Percentiles rank a stretch among this genome's conserved stretches.
Evolutionary conservation across 116 monocot genomes (phyloP).

Genomic region (Papilionanthe hybrid): DNA sequence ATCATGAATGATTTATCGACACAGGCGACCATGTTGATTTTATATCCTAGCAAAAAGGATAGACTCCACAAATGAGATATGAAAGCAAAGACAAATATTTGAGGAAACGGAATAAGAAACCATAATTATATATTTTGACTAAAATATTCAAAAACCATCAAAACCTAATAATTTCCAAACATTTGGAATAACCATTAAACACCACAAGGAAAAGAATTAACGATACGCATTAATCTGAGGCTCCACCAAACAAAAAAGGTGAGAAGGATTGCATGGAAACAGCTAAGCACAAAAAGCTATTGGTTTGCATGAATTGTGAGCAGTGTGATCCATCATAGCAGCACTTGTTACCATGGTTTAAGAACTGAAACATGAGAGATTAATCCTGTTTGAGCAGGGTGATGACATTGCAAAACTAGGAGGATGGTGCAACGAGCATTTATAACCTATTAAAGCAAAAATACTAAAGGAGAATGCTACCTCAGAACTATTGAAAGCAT

Average conservation of each 20-base stretch:
- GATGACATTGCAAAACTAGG: background rate
- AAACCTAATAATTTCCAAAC: too few species aligned
- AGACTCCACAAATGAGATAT: background rate
- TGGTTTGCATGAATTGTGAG: background rate
- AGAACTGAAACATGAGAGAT: background rate
- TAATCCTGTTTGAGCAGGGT: background rate
- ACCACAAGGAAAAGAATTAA: too few species aligned
- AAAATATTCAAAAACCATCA: too few species aligned
- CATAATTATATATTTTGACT: background rate
- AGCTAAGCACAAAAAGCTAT: constrained; percentile 1
- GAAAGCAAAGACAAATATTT: background rate
- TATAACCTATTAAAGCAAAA: background rate
- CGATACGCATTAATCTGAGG: too few species aligned
- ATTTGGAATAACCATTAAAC: too few species aligned
- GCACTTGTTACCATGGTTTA: background rate
- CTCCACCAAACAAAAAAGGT: too few species aligned
- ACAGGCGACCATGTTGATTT: background rate
- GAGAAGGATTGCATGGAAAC: background rate
- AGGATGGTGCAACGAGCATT: background rate
- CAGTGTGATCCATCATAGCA: background rate
- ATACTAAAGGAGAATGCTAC: constrained; percentile 22
- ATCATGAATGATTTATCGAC: background rate
- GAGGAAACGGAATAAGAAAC: background rate
- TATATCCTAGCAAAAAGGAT: background rate
- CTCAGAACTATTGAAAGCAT: constrained; percentile 84